Conservation (phyloP, 106 monocot genomes). For the Allium sativum region DNA sequence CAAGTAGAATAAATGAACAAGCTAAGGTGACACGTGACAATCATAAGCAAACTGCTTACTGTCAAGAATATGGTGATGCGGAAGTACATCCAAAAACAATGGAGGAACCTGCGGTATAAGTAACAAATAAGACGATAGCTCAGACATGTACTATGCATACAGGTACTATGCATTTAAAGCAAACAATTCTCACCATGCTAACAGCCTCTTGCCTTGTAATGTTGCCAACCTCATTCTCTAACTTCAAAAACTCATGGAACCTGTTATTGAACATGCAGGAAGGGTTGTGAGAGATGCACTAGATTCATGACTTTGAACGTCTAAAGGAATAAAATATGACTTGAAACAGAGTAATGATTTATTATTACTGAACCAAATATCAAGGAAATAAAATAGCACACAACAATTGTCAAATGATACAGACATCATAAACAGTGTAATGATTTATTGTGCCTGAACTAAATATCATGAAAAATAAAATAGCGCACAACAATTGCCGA, state of each 20-base stretch:
- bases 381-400: too few relatives aligned
- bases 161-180: not conserved
- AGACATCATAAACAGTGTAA: too few relatives aligned
- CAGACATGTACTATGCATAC: not conserved
- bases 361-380: too few relatives aligned
- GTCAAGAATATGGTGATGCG: constrained; percentile 88
- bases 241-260: constrained; percentile 97
- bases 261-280: constrained; percentile 23
- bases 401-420: too few relatives aligned
- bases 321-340: too few relatives aligned
- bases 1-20: too few relatives aligned
- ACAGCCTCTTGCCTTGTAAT: constrained; percentile 99
- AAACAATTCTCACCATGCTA: constrained; percentile 66
- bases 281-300: too few relatives aligned
- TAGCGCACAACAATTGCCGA: too few relatives aligned
- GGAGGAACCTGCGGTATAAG: constrained; percentile 75
- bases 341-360: too few relatives aligned
- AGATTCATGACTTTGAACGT: too few relatives aligned
- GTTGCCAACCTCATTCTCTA: constrained; percentile 94
- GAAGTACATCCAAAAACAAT: constrained; percentile 80
- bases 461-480: too few relatives aligned
- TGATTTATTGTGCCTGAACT: too few relatives aligned
- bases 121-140: constrained; percentile 1
- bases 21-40: not conserved
- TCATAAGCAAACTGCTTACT: constrained; percentile 46